Conservation (phyloP, 805 yeast genomes). For the Yamadazyma tumulicola region DNA sequence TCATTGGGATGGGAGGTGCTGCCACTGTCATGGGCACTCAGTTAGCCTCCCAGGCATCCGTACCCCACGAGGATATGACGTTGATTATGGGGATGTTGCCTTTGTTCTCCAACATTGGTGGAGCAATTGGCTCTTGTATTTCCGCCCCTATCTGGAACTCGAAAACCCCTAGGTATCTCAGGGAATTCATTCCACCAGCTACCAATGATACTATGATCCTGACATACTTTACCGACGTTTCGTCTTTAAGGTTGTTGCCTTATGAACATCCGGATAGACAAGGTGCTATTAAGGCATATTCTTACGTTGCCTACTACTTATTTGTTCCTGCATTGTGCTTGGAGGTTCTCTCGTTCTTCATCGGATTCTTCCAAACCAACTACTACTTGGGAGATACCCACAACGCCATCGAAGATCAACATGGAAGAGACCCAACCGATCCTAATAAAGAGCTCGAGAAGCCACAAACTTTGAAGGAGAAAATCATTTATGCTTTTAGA, state of each 20-base stretch:
- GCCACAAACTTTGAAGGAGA: conserved; percentile 4
- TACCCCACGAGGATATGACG: conserved; percentile 41
- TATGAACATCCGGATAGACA: conserved; percentile 23
- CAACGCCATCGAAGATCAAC: conserved; percentile 28
- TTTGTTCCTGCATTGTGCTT: conserved; percentile 26
- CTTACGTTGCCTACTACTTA: conserved; percentile 22
- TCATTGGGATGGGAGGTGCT: conserved; percentile 41
- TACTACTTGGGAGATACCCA: conserved; percentile 33
- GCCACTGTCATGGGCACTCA: conserved; percentile 31
- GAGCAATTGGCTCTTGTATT: conserved; percentile 38
- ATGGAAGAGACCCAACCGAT: conserved; percentile 10
- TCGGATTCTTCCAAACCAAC: conserved; percentile 29
- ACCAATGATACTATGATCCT: conserved; percentile 16
- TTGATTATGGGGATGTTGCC: conserved; percentile 32
- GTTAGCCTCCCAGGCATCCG: conserved; percentile 39
- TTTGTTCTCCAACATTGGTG: conserved; percentile 33
- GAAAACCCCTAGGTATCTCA: conserved; percentile 27
- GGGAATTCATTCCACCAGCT: conserved; percentile 22
- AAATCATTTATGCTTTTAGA: too few species aligned
- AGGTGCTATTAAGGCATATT: conserved; percentile 31
- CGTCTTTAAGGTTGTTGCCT: conserved; percentile 20
- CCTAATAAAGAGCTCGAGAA: conserved; percentile 1
- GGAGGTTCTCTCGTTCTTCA: conserved; percentile 25
- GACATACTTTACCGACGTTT: conserved; percentile 18
- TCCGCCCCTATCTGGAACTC: conserved; percentile 31